Evolutionary conservation across 2,329 filamentous ascomycete genomes (phyloP).

Genomic region (Metarhizium rileyi): DNA sequence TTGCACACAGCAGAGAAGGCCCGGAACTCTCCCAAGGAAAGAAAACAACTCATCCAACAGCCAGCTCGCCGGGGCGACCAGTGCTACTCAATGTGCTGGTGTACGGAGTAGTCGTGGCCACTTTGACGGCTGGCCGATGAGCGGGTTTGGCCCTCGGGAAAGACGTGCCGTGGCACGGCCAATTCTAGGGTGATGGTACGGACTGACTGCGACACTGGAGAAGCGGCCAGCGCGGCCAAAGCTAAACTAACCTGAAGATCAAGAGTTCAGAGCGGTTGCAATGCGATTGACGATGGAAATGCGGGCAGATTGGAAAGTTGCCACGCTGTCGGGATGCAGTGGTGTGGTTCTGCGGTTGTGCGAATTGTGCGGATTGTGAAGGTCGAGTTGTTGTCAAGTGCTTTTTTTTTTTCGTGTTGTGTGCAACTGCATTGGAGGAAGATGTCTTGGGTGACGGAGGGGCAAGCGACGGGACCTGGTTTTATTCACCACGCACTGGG

Average conservation of each 20-base stretch:
- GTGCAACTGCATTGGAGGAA: constrained; percentile 1
- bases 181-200: background rate
- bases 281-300: constrained; percentile 1
- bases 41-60: background rate
- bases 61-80: constrained; percentile 3
- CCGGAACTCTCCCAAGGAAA: background rate
- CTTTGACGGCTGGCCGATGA: constrained; percentile 8
- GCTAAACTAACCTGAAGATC: constrained; percentile 6
- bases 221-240: constrained; percentile 7
- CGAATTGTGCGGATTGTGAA: background rate
- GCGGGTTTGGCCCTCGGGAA: constrained; percentile 6
- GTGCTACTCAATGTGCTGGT: background rate
- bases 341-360: background rate
- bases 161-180: constrained; percentile 4
- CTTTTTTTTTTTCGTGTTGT: constrained; percentile 1
- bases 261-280: constrained; percentile 2
- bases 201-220: constrained; percentile 1
- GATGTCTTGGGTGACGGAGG: too few relatives aligned
- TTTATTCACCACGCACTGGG: too few relatives aligned
- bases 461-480: constrained; percentile 1
- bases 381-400: background rate
- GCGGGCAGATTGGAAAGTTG: background rate
- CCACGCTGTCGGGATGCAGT: background rate
- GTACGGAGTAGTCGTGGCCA: constrained; percentile 3
- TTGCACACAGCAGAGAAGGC: background rate